A percentile compares a stretch with the other conserved stretches of the same genome.
Conservation (phyloP, 441 rosid genomes). For the Pelargonium myrrhifolium region DNA sequence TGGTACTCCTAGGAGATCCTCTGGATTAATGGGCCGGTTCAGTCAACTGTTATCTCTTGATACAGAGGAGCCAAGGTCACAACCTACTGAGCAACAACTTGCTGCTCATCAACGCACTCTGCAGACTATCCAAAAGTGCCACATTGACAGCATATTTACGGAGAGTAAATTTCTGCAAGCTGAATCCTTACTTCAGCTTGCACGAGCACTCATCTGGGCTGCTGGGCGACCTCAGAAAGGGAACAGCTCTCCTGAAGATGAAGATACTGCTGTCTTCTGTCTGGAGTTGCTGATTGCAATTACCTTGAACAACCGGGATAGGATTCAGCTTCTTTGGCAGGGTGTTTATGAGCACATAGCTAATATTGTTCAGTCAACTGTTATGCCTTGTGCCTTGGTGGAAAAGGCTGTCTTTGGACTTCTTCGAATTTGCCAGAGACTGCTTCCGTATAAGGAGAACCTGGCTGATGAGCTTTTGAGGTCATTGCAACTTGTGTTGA, state of each 20-base stretch:
- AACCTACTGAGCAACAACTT: slow-evolving; percentile 86
- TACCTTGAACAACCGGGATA: slow-evolving; percentile 86
- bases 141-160: slow-evolving; percentile 82
- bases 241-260: slow-evolving; percentile 73
- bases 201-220: slow-evolving; percentile 74
- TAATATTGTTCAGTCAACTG: slow-evolving; percentile 80
- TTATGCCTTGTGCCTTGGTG: slow-evolving; percentile 79
- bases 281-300: slow-evolving; percentile 86
- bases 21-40: slow-evolving; percentile 93
- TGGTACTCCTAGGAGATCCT: slow-evolving; percentile 71
- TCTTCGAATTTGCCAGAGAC: slow-evolving; percentile 80
- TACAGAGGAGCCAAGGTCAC: slow-evolving; percentile 86
- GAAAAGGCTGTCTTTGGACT: slow-evolving; percentile 96
- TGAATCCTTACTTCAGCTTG: slow-evolving; percentile 77
- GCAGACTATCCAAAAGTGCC: slow-evolving; percentile 85
- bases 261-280: slow-evolving; percentile 92
- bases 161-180: slow-evolving; percentile 95
- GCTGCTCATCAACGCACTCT: slow-evolving; percentile 85
- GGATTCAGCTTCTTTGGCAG: slow-evolving; percentile 86
- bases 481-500: slow-evolving; percentile 83
- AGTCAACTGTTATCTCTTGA: slow-evolving; percentile 66
- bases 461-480: slow-evolving; percentile 87
- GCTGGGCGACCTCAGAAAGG: slow-evolving; percentile 83
- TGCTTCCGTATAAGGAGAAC: slow-evolving; percentile 92
- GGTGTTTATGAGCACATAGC: slow-evolving; percentile 93